Conservation (phyloP, 2,329 filamentous ascomycete species). For the Trichoderma simmonsii region DNA sequence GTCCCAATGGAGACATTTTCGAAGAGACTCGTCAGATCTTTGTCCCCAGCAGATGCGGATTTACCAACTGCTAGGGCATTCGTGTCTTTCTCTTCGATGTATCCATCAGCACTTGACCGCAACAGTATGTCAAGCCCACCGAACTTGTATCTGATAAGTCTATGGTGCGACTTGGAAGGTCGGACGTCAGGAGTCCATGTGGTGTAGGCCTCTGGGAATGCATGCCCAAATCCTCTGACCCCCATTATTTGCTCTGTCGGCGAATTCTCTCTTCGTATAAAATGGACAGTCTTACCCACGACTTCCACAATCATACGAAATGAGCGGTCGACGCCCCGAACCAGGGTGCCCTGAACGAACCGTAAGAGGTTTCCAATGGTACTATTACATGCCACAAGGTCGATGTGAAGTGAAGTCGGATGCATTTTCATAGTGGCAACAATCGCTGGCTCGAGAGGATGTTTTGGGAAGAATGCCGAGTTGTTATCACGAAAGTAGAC, state of each 20-base stretch:
- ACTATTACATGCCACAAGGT: slow-evolving; percentile 46
- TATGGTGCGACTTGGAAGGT: slow-evolving; percentile 59
- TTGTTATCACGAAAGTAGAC: slow-evolving; percentile 54
- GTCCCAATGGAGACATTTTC: not conserved
- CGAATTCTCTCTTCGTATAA: slow-evolving; percentile 59
- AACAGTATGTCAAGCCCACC: slow-evolving; percentile 34
- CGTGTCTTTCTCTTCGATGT: slow-evolving; percentile 16
- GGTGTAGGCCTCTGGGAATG: slow-evolving; percentile 65
- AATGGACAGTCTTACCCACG: slow-evolving; percentile 56
- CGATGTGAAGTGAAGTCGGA: slow-evolving; percentile 37
- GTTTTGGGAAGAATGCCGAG: slow-evolving; percentile 45
- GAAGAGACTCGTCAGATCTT: not conserved
- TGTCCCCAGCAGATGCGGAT: not conserved
- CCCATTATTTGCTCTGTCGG: slow-evolving; percentile 54
- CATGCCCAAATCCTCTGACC: slow-evolving; percentile 61
- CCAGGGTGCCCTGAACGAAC: slow-evolving; percentile 47
- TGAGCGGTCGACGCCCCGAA: slow-evolving; percentile 39
- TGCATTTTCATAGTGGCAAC: slow-evolving; percentile 35
- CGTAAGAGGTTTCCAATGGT: slow-evolving; percentile 60
- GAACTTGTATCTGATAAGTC: slow-evolving; percentile 58
- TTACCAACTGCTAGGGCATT: not conserved
- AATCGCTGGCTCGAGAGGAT: slow-evolving; percentile 51
- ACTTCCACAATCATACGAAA: slow-evolving; percentile 60
- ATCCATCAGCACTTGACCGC: slow-evolving; percentile 31
- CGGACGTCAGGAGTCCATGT: slow-evolving; percentile 55